Conservation (phyloP, 2,329 filamentous ascomycete genomes). For the Sporothrix phasma region DNA sequence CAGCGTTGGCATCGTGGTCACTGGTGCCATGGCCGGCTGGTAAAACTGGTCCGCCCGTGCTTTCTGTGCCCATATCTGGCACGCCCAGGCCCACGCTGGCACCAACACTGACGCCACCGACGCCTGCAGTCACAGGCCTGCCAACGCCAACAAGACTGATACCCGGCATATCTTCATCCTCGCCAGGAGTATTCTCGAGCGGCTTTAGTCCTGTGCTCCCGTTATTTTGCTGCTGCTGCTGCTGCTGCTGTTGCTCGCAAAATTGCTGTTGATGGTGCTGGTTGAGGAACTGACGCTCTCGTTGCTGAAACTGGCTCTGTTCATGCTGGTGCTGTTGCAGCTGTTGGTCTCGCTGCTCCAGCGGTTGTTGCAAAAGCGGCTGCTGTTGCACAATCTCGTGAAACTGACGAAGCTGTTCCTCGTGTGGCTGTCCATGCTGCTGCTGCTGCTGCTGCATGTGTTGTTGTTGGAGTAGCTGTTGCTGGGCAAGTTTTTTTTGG, state of each 20-base stretch:
- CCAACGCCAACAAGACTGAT: not conserved
- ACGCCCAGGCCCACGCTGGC: constrained; percentile 20
- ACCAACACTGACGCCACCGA: not conserved
- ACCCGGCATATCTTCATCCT: not conserved
- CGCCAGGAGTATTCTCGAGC: constrained; percentile 13
- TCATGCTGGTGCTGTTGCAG: not conserved
- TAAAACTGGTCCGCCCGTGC: not conserved
- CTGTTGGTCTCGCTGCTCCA: not conserved
- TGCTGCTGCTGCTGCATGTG: constrained; percentile 8
- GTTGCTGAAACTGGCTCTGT: not conserved
- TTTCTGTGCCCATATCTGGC: not conserved
- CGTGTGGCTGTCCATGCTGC: constrained; percentile 5
- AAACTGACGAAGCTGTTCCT: constrained; percentile 8
- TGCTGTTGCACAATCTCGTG: constrained; percentile 4
- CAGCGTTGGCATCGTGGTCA: constrained; percentile 9
- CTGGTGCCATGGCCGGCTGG: not conserved
- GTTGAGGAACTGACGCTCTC: not conserved
- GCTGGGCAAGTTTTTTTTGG: not conserved
- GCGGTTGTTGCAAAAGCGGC: not conserved
- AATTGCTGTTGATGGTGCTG: not conserved
- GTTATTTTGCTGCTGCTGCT: constrained; percentile 6
- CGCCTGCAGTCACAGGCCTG: not conserved
- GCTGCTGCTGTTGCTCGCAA: not conserved
- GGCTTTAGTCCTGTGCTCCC: constrained; percentile 3
- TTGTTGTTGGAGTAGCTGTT: not conserved